Base-by-base conservation (phyloP, 495 filamentous ascomycete species). In the Penicillium subrubescens region DNA sequence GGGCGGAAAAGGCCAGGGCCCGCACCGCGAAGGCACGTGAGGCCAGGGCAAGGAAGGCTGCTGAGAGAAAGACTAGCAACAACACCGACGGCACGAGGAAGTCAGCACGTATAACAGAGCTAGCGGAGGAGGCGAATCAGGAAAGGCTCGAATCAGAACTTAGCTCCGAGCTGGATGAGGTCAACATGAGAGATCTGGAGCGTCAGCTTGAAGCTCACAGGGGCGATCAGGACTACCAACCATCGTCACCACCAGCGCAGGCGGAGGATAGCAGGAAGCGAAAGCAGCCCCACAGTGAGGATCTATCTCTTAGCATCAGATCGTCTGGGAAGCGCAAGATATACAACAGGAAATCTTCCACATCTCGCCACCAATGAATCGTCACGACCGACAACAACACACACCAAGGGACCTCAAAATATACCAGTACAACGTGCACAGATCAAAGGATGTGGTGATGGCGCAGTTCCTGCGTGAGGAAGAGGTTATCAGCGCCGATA, bases 371-470 rank as follows among this genome's bases (percentile, higher is more conserved):
- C 46, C 23, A 50, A 50, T 50, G 23, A 50, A 50, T 50, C 11
- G 27, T 0, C 10, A 50, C 23, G 27, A 5, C 46, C 4, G 12
- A 3, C 19, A 50, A 2, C 23, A 27, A 50, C 46, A 25, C 4
- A 50, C 21, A 8, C 5, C 7, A 27, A 57, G 31, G n/a, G 34
- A 27, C 2, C 25, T 27, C 25, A 27, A 27, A 27, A 27, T 4
- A 27, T 27, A 27, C 4, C 25, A 27, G 29, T 70, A 72, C 25
- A 72, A 72, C 43, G 51, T 57, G 17, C 53, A 66, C 31, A 37
- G 58, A 44, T 65, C 62, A 8, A 65, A 64, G 19, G 70, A 70
- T 19, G 35, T 48, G 19, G 64, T 72, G 0, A 44, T 44, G 41
- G 41, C 41, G 17, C 41, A 44, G 17, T 44, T 44, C n/a, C 41